These are phyloP conservation scores for Allium sativum DNA, from an alignment of 106 monocot species.

Conservation along the genomic window DNA sequence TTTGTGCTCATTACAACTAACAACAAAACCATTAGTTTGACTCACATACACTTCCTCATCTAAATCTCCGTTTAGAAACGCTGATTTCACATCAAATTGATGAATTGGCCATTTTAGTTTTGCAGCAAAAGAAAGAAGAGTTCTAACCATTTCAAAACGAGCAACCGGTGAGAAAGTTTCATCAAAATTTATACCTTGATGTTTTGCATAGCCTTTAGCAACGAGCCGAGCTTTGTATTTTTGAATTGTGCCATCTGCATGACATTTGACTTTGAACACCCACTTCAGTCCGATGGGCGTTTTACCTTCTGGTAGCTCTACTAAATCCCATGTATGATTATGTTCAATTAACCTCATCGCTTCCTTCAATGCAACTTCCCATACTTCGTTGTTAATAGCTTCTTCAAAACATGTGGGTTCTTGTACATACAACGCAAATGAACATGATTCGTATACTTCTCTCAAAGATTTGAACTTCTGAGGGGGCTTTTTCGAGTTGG, in stretches of 20 bases:
- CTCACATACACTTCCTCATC: constrained; percentile 4
- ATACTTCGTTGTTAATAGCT: neutral
- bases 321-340: neutral
- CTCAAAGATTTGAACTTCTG: neutral
- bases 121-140: neutral
- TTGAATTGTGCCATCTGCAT: neutral
- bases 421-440: neutral
- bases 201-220: neutral
- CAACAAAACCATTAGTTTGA: neutral
- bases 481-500: neutral
- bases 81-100: constrained; percentile 3
- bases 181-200: neutral
- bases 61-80: constrained; percentile 6
- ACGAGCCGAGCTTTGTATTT: constrained; percentile 4
- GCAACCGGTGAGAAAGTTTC: neutral
- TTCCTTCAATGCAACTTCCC: neutral
- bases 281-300: constrained; percentile 1
- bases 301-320: constrained; percentile 4
- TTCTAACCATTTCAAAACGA: neutral
- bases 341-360: neutral
- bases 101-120: neutral
- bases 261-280: constrained; percentile 1
- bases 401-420: neutral
- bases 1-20: neutral
- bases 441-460: neutral